A percentile compares a stretch with the other conserved stretches of the same genome.
Evolutionary conservation across 1,139 yeast genomes (phyloP).

Genomic region (Pichia sp.): DNA sequence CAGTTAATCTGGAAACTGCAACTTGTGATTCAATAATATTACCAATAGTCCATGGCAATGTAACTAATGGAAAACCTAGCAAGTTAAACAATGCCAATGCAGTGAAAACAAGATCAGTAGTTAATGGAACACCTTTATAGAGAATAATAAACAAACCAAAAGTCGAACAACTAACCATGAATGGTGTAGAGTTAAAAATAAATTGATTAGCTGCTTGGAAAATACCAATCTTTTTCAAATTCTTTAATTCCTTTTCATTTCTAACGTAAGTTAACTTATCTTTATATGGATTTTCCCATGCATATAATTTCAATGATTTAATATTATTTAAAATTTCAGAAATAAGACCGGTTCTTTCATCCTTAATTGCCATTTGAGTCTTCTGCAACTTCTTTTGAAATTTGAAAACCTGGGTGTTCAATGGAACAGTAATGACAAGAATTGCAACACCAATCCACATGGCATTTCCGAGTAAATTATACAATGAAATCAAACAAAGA

Average conservation of each 20-base stretch:
- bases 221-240: slow-evolving; percentile 70
- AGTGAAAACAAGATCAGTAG: slow-evolving; percentile 93
- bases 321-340: slow-evolving; percentile 88
- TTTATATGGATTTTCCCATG: slow-evolving; percentile 90
- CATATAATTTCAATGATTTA: slow-evolving; percentile 85
- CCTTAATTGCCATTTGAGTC: slow-evolving; percentile 61
- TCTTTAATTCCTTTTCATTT: slow-evolving; percentile 79
- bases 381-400: slow-evolving; percentile 75
- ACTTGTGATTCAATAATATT: slow-evolving; percentile 87
- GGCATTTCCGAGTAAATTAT: slow-evolving; percentile 73
- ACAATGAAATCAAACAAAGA: slow-evolving; percentile 70
- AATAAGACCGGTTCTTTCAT: slow-evolving; percentile 64
- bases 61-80: slow-evolving; percentile 87
- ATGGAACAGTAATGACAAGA: slow-evolving; percentile 78
- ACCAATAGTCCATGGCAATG: slow-evolving; percentile 85
- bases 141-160: slow-evolving; percentile 74
- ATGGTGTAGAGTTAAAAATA: slow-evolving; percentile 85
- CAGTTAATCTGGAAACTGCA: slow-evolving; percentile 68
- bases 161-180: slow-evolving; percentile 84
- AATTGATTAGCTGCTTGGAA: slow-evolving; percentile 69
- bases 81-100: slow-evolving; percentile 83
- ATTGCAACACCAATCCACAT: slow-evolving; percentile 97
- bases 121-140: slow-evolving; percentile 58
- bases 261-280: slow-evolving; percentile 71
- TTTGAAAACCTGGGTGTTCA: slow-evolving; percentile 70